Conservation (phyloP, 208 protist genomes). For the Tritrichomonas foetus region DNA sequence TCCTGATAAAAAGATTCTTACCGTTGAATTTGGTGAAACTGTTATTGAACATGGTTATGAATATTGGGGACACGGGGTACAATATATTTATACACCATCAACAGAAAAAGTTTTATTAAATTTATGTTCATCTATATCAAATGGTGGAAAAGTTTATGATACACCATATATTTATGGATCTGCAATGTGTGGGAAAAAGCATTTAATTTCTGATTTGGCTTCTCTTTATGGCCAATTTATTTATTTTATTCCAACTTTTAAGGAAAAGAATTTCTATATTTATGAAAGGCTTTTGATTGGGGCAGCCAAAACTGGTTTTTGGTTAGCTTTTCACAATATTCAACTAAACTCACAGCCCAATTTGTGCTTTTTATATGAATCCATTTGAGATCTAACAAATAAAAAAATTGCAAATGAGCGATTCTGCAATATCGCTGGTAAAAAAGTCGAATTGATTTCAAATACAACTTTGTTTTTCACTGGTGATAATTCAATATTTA, state of each 20-base stretch:
- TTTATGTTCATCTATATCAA: neutral
- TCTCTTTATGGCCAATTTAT: neutral
- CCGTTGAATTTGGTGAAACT: neutral
- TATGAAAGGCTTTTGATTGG: neutral
- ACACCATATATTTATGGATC: neutral
- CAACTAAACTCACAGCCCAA: neutral
- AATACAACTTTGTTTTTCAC: neutral
- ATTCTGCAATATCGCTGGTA: neutral
- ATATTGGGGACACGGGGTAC: neutral
- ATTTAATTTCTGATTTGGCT: neutral
- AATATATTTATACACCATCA: neutral
- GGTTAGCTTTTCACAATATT: neutral
- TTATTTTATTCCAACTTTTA: neutral
- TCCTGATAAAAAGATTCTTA: neutral
- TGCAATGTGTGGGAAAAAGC: neutral
- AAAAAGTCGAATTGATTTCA: neutral
- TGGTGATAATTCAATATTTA: neutral
- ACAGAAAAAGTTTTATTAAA: neutral
- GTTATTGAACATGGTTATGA: slow-evolving; percentile 11
- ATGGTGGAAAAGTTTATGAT: too few relatives aligned
- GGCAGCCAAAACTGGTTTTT: neutral
- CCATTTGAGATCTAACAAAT: neutral
- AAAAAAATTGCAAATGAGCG: neutral
- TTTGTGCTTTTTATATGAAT: neutral
- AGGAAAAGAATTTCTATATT: neutral